These are phyloP conservation scores for Hydnomerulius pinastri DNA, from an alignment of 768 basidiomycete genomes.

Conservation along the genomic window DNA sequence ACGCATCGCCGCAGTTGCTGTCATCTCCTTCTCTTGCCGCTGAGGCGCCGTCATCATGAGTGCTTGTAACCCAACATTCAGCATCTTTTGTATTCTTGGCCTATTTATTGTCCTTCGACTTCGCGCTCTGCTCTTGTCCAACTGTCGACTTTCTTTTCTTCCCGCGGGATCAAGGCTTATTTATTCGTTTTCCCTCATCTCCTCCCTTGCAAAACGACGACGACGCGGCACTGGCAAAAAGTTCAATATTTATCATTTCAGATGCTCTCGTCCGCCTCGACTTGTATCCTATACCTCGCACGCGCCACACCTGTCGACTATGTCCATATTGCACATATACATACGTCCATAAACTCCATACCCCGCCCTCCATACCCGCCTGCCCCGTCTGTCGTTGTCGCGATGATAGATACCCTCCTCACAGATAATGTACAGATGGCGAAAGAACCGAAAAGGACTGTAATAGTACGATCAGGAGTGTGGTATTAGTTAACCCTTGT, in stretches of 20 bases:
- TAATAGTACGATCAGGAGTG: conserved; percentile 34
- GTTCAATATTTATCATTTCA: conserved; percentile 28
- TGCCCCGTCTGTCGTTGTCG: conserved; percentile 27
- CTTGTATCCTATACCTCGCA: conserved; percentile 33
- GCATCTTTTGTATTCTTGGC: conserved; percentile 15
- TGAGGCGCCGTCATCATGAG: conserved; percentile 24
- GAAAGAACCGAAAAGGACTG: conserved; percentile 33
- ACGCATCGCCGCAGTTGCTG: conserved; percentile 29
- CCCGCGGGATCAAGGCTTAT: conserved; percentile 30
- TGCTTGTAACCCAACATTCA: background rate
- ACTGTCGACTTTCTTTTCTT: conserved; percentile 13
- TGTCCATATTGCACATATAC: conserved; percentile 33
- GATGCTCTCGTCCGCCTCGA: conserved; percentile 11
- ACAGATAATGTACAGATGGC: conserved; percentile 28
- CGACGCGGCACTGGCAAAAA: conserved; percentile 23
- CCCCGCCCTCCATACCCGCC: conserved; percentile 11
- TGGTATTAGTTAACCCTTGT: conserved; percentile 26
- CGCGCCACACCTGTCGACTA: conserved; percentile 24
- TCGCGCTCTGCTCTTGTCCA: conserved; percentile 18
- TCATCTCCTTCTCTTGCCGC: conserved; percentile 22
- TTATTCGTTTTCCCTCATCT: conserved; percentile 28
- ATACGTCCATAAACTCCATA: conserved; percentile 19
- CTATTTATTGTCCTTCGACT: conserved; percentile 32
- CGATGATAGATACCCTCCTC: conserved; percentile 34
- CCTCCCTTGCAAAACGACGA: conserved; percentile 23